Percentiles rank a stretch among this genome's conserved stretches.
These are phyloP conservation scores for Chaetomiaceae sp. DNA, from an alignment of 2,329 filamentous ascomycete genomes.

Conservation along the genomic window DNA sequence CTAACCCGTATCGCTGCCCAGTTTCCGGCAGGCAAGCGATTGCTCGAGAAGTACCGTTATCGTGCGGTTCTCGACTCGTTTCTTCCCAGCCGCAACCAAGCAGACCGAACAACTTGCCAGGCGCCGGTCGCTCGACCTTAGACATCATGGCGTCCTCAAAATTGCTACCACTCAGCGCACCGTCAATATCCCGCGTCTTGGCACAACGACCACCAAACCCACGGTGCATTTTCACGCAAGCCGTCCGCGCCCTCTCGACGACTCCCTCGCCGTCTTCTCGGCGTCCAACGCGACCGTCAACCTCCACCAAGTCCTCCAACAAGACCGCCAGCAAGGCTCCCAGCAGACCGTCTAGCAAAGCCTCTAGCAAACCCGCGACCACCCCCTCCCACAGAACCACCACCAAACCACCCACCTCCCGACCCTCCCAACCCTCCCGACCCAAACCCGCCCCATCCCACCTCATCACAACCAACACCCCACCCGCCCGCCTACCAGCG, in stretches of 20 bases:
- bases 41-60: background rate
- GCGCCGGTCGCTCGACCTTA: background rate
- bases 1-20: constrained; percentile 12
- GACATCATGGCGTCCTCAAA: constrained; percentile 6
- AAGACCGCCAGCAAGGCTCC: too few relatives aligned
- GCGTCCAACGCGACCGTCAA: too few relatives aligned
- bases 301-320: too few relatives aligned
- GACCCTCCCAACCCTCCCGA: background rate
- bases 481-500: constrained; percentile 9
- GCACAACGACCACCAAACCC: background rate
- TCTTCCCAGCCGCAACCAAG: background rate
- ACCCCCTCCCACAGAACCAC: too few relatives aligned
- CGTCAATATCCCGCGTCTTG: background rate
- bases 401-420: background rate
- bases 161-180: background rate
- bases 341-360: too few relatives aligned
- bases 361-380: too few relatives aligned
- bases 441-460: background rate
- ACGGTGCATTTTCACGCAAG: background rate
- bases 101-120: background rate
- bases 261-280: too few relatives aligned
- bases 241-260: background rate
- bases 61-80: background rate
- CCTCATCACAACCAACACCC: background rate
- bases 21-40: constrained; percentile 11